Conservation (phyloP, 306 rosid genomes). For the Trifolium repens region DNA sequence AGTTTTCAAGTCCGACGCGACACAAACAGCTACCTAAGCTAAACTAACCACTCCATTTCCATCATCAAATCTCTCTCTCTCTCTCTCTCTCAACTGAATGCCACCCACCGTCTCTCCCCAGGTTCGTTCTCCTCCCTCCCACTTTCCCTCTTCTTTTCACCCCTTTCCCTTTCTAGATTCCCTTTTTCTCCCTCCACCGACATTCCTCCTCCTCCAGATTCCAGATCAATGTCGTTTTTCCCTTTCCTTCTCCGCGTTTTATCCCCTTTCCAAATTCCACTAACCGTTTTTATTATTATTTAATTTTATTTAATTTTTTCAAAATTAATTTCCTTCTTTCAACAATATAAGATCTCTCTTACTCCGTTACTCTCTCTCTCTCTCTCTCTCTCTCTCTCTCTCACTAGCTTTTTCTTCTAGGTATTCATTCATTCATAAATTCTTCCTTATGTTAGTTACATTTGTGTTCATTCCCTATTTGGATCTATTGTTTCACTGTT, state of each 20-base stretch:
- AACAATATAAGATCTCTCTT: background rate
- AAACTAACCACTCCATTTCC: background rate
- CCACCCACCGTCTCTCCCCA: conserved; percentile 1
- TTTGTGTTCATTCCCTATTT: conserved; percentile 18
- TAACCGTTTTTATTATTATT: conserved; percentile 15
- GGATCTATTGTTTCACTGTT: conserved; percentile 39
- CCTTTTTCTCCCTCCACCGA: conserved; percentile 20
- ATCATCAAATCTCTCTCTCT: background rate
- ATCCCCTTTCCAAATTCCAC: background rate
- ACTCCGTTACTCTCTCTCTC: no score
- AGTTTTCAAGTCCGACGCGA: conserved; percentile 22
- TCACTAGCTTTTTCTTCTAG: background rate
- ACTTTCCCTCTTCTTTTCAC: background rate
- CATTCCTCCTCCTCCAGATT: conserved; percentile 1
- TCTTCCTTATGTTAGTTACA: conserved; percentile 11
- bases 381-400: no score
- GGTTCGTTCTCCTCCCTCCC: background rate
- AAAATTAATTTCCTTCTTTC: conserved; percentile 1
- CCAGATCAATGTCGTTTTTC: conserved; percentile 26
- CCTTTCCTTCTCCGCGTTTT: conserved; percentile 21
- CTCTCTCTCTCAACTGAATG: conserved; percentile 2
- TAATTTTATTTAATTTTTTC: background rate
- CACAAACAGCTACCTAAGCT: conserved; percentile 10
- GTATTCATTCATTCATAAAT: background rate
- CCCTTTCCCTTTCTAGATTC: background rate